These are phyloP conservation scores for Baorangia bicolor DNA, from an alignment of 768 basidiomycete genomes.

Conservation along the genomic window DNA sequence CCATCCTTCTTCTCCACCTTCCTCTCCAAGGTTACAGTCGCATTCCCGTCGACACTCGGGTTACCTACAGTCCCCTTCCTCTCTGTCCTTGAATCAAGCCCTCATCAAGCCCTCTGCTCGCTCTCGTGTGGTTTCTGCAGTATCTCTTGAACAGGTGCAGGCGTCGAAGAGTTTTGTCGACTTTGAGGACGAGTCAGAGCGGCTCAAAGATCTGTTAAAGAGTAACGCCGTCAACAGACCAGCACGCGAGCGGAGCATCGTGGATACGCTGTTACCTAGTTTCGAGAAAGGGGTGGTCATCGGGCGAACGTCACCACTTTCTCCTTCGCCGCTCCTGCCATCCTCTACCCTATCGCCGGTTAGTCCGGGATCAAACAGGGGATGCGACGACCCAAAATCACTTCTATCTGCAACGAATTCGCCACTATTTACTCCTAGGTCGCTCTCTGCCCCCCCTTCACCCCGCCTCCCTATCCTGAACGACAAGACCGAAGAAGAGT, in stretches of 20 bases:
- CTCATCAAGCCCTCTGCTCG: constrained; percentile 57
- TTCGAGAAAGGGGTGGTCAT: constrained; percentile 30
- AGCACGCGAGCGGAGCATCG: constrained; percentile 26
- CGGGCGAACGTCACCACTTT: constrained; percentile 21
- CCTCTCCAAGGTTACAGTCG: constrained; percentile 19
- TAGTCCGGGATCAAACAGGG: constrained; percentile 18
- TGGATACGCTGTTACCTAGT: constrained; percentile 32
- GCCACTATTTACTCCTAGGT: constrained; percentile 38
- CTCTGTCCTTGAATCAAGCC: constrained; percentile 34
- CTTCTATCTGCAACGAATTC: constrained; percentile 48
- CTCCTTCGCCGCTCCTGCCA: constrained; percentile 12
- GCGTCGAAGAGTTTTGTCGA: constrained; percentile 80
- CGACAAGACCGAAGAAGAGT: constrained; percentile 17
- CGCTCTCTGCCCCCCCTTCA: constrained; percentile 40
- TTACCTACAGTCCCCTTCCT: constrained; percentile 37
- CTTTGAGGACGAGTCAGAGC: constrained; percentile 77
- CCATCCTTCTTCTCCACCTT: constrained; percentile 17
- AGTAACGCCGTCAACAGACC: constrained; percentile 43
- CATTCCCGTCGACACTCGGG: constrained; percentile 30
- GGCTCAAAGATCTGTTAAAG: constrained; percentile 71
- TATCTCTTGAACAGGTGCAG: constrained; percentile 68
- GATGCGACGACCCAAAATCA: constrained; percentile 38
- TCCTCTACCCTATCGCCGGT: constrained; percentile 4
- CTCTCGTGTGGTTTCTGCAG: constrained; percentile 66
- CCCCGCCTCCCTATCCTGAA: constrained; percentile 14